These are phyloP conservation scores for Tolypocladium tundrense DNA, from an alignment of 2,329 filamentous ascomycete genomes.

Conservation along the genomic window DNA sequence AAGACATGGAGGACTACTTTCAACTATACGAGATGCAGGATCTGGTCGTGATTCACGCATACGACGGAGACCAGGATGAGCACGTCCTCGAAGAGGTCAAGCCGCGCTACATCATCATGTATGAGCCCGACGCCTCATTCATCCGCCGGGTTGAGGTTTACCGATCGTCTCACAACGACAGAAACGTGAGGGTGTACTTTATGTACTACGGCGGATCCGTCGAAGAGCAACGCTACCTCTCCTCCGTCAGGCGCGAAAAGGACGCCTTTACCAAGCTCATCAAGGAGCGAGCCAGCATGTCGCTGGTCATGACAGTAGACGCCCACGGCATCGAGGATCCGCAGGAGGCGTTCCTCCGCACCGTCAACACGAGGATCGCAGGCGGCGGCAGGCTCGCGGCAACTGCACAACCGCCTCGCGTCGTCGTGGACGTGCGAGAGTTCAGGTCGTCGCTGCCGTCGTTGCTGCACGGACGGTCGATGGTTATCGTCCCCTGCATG, in stretches of 20 bases:
- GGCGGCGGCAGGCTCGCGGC: conserved; percentile 78
- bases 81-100: conserved; percentile 91
- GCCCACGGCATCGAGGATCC: conserved; percentile 62
- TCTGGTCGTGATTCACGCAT: conserved; percentile 80
- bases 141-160: conserved; percentile 93
- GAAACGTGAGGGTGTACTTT: conserved; percentile 88
- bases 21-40: conserved; percentile 87
- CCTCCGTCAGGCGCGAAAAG: conserved; percentile 85
- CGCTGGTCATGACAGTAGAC: conserved; percentile 71
- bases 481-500: conserved; percentile 88
- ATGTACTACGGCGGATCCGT: conserved; percentile 93
- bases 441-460: conserved; percentile 90
- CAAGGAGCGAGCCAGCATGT: conserved; percentile 89
- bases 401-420: conserved; percentile 76
- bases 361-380: conserved; percentile 92
- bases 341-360: conserved; percentile 85
- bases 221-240: conserved; percentile 89
- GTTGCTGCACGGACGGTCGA: conserved; percentile 77
- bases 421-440: conserved; percentile 92
- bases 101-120: conserved; percentile 96
- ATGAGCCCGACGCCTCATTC: conserved; percentile 90
- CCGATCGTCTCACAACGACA: conserved; percentile 81
- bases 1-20: conserved; percentile 88
- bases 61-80: conserved; percentile 92
- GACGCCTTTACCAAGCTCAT: conserved; percentile 93